These are phyloP conservation scores for Ogataea pilisensis DNA, from an alignment of 805 yeast species.

Conservation along the genomic window DNA sequence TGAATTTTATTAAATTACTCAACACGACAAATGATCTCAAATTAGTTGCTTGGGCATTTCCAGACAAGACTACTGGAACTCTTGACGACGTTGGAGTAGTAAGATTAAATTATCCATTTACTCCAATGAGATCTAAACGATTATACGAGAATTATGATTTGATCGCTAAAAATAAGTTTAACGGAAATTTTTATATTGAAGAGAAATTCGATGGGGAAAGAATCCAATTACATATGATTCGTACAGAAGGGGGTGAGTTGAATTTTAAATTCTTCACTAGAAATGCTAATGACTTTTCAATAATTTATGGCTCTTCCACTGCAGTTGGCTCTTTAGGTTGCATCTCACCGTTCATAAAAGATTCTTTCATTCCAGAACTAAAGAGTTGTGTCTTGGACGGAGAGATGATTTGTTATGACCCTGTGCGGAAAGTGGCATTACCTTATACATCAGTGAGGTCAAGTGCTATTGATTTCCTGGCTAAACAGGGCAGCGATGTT, in stretches of 20 bases:
- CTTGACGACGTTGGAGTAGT: conserved; percentile 38
- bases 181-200: conserved; percentile 58
- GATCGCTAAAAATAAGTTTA: conserved; percentile 42
- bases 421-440: conserved; percentile 45
- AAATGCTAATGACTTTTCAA: conserved; percentile 68
- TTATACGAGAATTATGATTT: conserved; percentile 45
- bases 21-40: conserved; percentile 63
- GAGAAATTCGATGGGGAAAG: conserved; percentile 95
- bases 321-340: conserved; percentile 21
- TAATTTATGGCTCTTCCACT: conserved; percentile 51
- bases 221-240: conserved; percentile 65
- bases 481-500: conserved; percentile 17
- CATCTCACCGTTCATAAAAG: conserved; percentile 32
- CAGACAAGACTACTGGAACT: conserved; percentile 45
- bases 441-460: conserved; percentile 82
- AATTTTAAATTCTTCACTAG: conserved; percentile 55
- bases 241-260: conserved; percentile 34
- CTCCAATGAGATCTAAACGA: conserved; percentile 72
- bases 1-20: conserved; percentile 64
- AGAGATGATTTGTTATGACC: conserved; percentile 89
- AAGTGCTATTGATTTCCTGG: conserved; percentile 55
- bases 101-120: conserved; percentile 51
- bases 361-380: conserved; percentile 27
- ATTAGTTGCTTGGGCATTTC: conserved; percentile 53
- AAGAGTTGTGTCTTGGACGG: conserved; percentile 65